Conservation (phyloP, 2,329 filamentous ascomycete genomes). For the Penicillium oxalicum region DNA sequence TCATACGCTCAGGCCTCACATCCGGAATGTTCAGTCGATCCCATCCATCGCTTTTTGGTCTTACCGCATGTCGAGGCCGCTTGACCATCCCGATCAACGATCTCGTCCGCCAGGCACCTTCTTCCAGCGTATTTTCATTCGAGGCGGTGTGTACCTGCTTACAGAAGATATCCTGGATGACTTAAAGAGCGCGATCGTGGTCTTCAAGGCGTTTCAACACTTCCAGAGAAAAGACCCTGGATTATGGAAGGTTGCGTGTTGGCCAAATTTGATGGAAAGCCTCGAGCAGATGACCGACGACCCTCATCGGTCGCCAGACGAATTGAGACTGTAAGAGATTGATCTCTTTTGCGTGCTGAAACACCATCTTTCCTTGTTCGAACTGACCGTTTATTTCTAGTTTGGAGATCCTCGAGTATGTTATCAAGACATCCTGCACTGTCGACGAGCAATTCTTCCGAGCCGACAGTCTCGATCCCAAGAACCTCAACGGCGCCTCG, state of each 20-base stretch:
- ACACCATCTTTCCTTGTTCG: not conserved
- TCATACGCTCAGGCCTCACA: slow-evolving; percentile 21
- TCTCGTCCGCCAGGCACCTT: slow-evolving; percentile 9
- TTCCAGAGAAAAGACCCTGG: slow-evolving; percentile 20
- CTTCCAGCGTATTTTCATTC: slow-evolving; percentile 35
- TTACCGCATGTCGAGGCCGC: slow-evolving; percentile 24
- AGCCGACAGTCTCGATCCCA: slow-evolving; percentile 17
- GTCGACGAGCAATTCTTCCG: slow-evolving; percentile 9
- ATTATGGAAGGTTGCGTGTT: slow-evolving; percentile 35
- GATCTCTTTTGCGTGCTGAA: not conserved
- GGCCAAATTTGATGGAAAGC: slow-evolving; percentile 34
- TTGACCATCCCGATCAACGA: slow-evolving; percentile 19
- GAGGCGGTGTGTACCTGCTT: slow-evolving; percentile 34
- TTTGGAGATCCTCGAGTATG: slow-evolving; percentile 3
- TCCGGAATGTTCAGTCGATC: slow-evolving; percentile 19
- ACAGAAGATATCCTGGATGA: slow-evolving; percentile 36
- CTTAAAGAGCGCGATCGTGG: slow-evolving; percentile 23
- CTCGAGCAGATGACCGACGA: slow-evolving; percentile 23
- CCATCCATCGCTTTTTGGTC: slow-evolving; percentile 31
- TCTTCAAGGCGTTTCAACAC: slow-evolving; percentile 35
- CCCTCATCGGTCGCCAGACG: slow-evolving; percentile 8
- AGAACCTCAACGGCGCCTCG: slow-evolving; percentile 18
- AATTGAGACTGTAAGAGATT: slow-evolving; percentile 2
- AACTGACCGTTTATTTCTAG: not conserved
- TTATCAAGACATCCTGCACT: slow-evolving; percentile 25